Percentiles rank a stretch among this genome's conserved stretches.
These are phyloP conservation scores for Sporothrix variecibatus DNA, from an alignment of 2,329 filamentous ascomycete species.

Conservation along the genomic window DNA sequence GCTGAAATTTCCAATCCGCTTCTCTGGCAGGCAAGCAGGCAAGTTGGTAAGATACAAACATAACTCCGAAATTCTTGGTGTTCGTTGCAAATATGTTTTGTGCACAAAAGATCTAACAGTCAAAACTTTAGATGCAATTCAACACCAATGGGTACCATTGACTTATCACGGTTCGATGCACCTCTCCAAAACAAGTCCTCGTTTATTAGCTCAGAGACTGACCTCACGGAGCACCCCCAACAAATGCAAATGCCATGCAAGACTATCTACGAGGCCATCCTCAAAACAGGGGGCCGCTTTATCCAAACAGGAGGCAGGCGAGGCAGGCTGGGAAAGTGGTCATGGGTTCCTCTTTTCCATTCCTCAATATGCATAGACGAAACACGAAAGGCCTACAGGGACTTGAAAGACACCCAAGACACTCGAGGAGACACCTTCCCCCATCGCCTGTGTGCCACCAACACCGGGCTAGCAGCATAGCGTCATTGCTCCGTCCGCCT, in stretches of 20 bases:
- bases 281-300: conserved; percentile 3
- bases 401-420: background rate
- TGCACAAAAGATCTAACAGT: background rate
- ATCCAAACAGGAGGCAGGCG: background rate
- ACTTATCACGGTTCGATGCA: background rate
- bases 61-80: background rate
- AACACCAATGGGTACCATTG: background rate
- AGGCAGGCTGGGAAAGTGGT: background rate
- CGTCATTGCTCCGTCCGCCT: conserved; percentile 11
- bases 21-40: background rate
- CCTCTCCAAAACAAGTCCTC: background rate
- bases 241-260: background rate
- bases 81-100: background rate
- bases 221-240: background rate
- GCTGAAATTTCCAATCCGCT: background rate
- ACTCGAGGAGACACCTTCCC: background rate
- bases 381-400: background rate
- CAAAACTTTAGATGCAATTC: background rate
- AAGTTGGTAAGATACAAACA: background rate
- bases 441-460: conserved; percentile 20
- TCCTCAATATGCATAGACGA: background rate
- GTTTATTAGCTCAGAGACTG: background rate
- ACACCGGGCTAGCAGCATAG: conserved; percentile 2
- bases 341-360: conserved; percentile 1
- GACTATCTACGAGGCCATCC: background rate